These are phyloP conservation scores for Staphylotrichum tortipilum DNA, from an alignment of 495 filamentous ascomycete genomes.

Conservation along the genomic window DNA sequence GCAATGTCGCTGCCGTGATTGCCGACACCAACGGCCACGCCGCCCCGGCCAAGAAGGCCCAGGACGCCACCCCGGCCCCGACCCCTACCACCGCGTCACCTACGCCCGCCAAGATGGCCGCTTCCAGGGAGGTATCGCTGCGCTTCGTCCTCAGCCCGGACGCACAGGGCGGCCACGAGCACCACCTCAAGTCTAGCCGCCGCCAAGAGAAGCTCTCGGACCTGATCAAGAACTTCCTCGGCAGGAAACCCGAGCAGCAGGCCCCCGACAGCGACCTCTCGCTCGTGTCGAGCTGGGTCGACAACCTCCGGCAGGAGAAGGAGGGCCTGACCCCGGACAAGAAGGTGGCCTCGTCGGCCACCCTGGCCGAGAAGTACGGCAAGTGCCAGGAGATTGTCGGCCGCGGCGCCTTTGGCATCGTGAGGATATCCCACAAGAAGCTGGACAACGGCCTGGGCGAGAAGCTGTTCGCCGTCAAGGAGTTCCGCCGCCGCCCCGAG, in stretches of 20 bases:
- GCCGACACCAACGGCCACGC: conserved; percentile 14
- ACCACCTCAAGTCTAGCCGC: conserved; percentile 76
- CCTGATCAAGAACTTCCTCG: conserved; percentile 76
- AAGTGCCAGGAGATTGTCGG: conserved; percentile 98
- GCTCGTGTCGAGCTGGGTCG: conserved; percentile 91
- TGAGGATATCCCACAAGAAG: conserved; percentile 95
- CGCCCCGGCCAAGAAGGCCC: conserved; percentile 2
- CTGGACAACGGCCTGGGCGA: conserved; percentile 74
- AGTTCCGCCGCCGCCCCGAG: conserved; percentile 88
- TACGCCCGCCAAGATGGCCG: conserved; percentile 17
- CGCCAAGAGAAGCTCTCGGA: conserved; percentile 94
- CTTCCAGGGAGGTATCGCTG: conserved; percentile 19
- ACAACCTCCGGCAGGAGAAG: conserved; percentile 82
- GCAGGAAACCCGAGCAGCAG: conserved; percentile 66
- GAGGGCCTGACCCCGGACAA: conserved; percentile 62
- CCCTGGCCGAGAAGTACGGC: conserved; percentile 92
- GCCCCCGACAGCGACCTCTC: conserved; percentile 75
- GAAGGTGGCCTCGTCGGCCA: conserved; percentile 67
- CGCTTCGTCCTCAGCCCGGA: conserved; percentile 38
- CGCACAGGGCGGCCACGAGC: conserved; percentile 61
- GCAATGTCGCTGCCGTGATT: conserved; percentile 7
- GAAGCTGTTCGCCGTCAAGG: conserved; percentile 95
- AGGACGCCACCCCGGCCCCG: neutral
- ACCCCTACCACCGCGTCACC: conserved; percentile 7
- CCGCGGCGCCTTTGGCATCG: conserved; percentile 95